Evolutionary conservation across 169 alveolate genomes (phyloP).

Genomic region (Cryptosporidium sp.): DNA sequence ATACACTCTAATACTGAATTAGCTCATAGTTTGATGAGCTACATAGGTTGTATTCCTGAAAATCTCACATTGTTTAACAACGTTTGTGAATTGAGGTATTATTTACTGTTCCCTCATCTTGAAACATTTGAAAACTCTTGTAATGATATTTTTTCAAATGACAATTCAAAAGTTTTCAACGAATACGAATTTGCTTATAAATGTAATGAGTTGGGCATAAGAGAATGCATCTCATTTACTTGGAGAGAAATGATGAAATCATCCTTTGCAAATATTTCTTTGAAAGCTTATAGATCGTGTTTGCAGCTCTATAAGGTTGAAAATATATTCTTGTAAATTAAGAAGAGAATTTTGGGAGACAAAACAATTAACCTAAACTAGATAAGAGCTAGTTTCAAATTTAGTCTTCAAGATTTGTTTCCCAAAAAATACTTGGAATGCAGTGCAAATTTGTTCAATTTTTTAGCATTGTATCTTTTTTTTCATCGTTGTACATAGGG

Average conservation of each 20-base stretch:
- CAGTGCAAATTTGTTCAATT: not conserved
- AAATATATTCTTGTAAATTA: slow-evolving; percentile 19
- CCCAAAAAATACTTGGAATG: not conserved
- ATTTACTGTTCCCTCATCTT: slow-evolving; percentile 47
- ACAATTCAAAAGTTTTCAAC: not conserved
- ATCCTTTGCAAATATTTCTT: not conserved
- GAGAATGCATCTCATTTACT: slow-evolving; percentile 23
- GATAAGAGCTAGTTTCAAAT: not conserved
- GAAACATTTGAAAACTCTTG: slow-evolving; percentile 8
- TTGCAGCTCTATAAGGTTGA: not conserved
- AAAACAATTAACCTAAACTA: not conserved
- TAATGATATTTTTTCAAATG: slow-evolving; percentile 3
- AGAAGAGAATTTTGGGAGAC: not conserved
- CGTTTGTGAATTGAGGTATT: not conserved
- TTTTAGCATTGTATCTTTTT: slow-evolving; percentile 1
- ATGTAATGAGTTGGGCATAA: slow-evolving; percentile 46
- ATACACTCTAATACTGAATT: slow-evolving; percentile 6
- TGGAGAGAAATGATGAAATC: slow-evolving; percentile 50
- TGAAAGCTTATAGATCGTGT: slow-evolving; percentile 29
- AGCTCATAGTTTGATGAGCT: not conserved
- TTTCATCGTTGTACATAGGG: slow-evolving; percentile 64
- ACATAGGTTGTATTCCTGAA: not conserved
- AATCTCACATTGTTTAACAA: not conserved
- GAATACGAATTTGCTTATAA: not conserved
- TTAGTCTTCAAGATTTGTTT: not conserved